Conservation (phyloP, 106 monocot genomes). For the Dactylorhiza incarnata region DNA sequence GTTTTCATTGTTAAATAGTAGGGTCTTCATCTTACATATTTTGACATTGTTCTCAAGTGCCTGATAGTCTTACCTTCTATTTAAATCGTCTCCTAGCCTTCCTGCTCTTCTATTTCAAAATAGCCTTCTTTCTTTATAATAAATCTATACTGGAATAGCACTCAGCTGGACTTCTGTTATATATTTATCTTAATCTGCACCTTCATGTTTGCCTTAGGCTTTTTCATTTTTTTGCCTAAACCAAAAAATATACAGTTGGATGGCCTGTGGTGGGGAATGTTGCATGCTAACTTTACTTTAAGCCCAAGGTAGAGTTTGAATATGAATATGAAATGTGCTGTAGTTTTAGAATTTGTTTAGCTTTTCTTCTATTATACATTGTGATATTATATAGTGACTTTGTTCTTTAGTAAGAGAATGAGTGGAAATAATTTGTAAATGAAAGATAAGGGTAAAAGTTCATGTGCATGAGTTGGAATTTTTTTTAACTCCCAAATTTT, state of each 20-base stretch:
- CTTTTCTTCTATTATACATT: neutral
- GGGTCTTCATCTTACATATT: neutral
- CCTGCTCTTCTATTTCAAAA: neutral
- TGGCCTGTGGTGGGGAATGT: neutral
- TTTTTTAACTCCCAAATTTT: neutral
- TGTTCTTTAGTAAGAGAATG: neutral
- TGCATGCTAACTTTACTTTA: neutral
- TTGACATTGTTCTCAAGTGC: neutral
- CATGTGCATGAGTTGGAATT: neutral
- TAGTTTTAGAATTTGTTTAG: neutral
- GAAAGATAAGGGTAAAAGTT: neutral
- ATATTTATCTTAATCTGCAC: neutral
- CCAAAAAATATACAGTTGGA: neutral
- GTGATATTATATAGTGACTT: neutral
- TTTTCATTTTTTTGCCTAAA: neutral
- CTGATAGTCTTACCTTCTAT: neutral
- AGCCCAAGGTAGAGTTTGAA: neutral
- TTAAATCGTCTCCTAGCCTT: neutral
- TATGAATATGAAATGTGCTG: neutral
- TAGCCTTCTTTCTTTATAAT: neutral
- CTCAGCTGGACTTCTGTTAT: neutral
- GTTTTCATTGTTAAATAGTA: constrained; percentile 73
- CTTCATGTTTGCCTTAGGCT: neutral
- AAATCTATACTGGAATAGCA: neutral
- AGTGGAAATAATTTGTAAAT: neutral